Evolutionary conservation across 2,329 filamentous ascomycete genomes (phyloP).

Genomic region (Oidium heveae): DNA sequence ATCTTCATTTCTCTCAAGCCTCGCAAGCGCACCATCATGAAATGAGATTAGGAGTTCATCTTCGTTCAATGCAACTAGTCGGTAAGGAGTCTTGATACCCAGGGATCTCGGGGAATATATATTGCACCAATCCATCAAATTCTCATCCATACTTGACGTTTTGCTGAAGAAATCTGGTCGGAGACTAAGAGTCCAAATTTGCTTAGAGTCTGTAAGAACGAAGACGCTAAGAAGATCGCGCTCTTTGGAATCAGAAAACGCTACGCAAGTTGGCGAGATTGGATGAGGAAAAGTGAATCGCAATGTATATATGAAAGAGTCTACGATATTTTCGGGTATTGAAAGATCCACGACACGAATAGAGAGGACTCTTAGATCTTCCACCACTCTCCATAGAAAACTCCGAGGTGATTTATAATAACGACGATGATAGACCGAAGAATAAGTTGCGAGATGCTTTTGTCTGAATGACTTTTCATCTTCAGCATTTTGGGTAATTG

Average conservation of each 20-base stretch:
- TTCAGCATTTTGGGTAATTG: conserved; percentile 21
- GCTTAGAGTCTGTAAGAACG: conserved; percentile 52
- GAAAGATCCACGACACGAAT: conserved; percentile 62
- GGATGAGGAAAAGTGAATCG: conserved; percentile 51
- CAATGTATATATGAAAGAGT: conserved; percentile 44
- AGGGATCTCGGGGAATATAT: conserved; percentile 48
- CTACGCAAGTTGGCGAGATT: conserved; percentile 55
- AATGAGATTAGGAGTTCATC: conserved; percentile 59
- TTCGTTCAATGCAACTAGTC: conserved; percentile 48
- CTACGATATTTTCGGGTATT: conserved; percentile 35
- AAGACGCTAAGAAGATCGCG: conserved; percentile 58
- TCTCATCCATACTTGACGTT: conserved; percentile 41
- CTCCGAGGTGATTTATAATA: conserved; percentile 52
- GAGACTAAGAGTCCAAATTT: conserved; percentile 64
- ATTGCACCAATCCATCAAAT: conserved; percentile 54
- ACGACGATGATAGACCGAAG: conserved; percentile 64
- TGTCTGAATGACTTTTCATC: conserved; percentile 52
- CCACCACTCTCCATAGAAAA: conserved; percentile 77
- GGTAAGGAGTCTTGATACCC: conserved; percentile 53
- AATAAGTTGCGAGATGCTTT: conserved; percentile 48
- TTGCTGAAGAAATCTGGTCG: conserved; percentile 61
- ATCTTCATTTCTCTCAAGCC: conserved; percentile 34
- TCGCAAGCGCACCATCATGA: conserved; percentile 51
- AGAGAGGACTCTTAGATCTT: conserved; percentile 57
- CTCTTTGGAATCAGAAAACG: conserved; percentile 54